These are phyloP conservation scores for Metschnikowia anglica DNA, from an alignment of 805 yeast species.

Conservation along the genomic window DNA sequence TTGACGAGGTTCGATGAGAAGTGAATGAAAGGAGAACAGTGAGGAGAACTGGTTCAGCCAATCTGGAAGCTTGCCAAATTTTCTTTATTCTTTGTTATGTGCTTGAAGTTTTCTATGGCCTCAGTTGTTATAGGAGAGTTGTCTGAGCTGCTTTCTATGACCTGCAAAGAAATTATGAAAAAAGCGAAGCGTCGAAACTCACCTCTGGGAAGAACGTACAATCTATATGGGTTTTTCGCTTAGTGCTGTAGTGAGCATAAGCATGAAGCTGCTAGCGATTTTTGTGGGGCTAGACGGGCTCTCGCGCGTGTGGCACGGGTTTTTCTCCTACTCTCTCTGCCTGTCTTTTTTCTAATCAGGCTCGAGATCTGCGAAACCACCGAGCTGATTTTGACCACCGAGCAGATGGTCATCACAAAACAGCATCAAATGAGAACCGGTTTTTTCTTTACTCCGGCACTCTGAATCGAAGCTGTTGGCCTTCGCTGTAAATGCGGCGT, in stretches of 20 bases:
- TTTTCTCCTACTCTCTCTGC: neutral
- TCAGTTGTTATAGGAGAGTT: too few relatives aligned
- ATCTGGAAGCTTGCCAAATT: neutral
- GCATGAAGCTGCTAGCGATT: conserved; percentile 1
- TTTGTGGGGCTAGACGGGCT: conserved; percentile 1
- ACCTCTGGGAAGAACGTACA: neutral
- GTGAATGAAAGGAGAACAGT: neutral
- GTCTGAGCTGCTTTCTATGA: neutral
- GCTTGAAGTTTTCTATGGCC: neutral
- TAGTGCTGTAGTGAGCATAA: neutral
- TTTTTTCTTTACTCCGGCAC: conserved; percentile 41
- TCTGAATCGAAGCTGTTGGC: conserved; percentile 53
- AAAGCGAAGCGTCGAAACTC: neutral
- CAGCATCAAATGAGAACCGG: neutral
- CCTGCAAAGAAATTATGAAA: neutral
- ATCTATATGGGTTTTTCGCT: neutral
- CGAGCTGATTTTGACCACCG: too few relatives aligned
- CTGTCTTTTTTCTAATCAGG: neutral
- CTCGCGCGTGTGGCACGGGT: neutral
- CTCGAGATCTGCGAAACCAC: neutral
- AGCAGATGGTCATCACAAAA: too few relatives aligned
- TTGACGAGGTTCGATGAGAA: neutral
- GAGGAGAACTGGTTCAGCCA: too few relatives aligned
- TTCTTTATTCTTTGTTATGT: neutral
- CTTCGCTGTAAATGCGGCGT: conserved; percentile 69